Base-by-base conservation (phyloP, 768 basidiomycete genomes). In the Boletus eberwhitei region DNA sequence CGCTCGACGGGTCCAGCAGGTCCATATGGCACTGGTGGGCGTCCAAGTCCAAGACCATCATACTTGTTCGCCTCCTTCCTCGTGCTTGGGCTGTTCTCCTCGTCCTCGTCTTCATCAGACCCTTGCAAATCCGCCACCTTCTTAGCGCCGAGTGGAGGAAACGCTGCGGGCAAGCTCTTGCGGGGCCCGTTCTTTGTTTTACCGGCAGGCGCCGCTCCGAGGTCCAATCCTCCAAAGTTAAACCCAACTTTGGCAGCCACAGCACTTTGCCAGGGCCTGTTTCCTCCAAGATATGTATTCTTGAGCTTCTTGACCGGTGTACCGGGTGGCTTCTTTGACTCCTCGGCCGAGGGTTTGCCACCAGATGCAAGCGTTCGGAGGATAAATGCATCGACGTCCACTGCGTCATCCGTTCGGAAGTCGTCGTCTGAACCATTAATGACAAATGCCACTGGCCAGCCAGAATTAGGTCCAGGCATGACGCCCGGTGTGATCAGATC, bases 191-290 rank as follows among this genome's bases (percentile, higher is more conserved):
- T 74, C 67, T 80, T 80, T 34, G 68, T 74, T 58, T 78, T 78
- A 31, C 64, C 65, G 1, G 55, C 62, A 59, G 73, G 77, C 26
- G 71, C 72, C 22, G 73, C 70, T 39, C 54, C 63, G n/a, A 63
- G 71, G 21, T 74, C 74, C 13, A 71, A 65, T 17, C 71, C 77
- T 32, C 70, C 72, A 64, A 80, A 81, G 35, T 77, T 74, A 31
- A 80, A 77, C 29, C 75, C 74, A 45, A 89, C 82, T 67, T 87
- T 89, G 59, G 78, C 70, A 14, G 88, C 79, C 19, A 90, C 80
- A 4, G 88, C 88, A 64, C 89, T 90, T 68, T 90, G 88, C 88
- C 88, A 91, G 5, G 86, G 87, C 11, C 88, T 76, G 47, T 82
- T 79, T 55, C 76, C 76, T 29, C 76, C 74, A 35, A 86, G 72